Conservation (phyloP, 116 monocot species). For the Iris pallida region DNA sequence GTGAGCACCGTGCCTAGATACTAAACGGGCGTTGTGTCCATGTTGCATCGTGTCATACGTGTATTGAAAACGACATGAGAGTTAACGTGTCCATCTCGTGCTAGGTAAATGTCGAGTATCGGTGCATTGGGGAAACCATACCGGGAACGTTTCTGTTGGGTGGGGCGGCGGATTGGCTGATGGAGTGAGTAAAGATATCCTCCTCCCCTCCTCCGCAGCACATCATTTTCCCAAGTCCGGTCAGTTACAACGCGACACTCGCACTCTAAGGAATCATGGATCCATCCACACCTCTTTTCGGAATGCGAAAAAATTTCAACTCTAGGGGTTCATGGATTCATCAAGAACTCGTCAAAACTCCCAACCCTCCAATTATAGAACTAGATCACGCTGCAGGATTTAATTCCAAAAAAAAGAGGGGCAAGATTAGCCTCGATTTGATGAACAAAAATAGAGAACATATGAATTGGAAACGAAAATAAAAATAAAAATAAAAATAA, state of each 20-base stretch:
- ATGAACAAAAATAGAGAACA: no score
- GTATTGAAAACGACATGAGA: no score
- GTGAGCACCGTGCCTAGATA: neutral
- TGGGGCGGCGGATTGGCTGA: slow-evolving; percentile 7
- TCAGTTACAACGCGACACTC: no score
- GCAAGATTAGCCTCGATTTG: no score
- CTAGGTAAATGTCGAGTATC: neutral
- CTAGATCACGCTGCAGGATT: no score
- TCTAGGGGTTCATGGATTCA: neutral
- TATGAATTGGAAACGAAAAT: no score
- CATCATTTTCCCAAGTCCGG: neutral
- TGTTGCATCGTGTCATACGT: neutral
- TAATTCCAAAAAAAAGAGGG: no score
- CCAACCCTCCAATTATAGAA: neutral
- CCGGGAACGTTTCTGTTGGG: slow-evolving; percentile 7
- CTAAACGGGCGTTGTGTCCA: neutral
- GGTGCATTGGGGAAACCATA: neutral
- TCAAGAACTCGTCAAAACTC: neutral
- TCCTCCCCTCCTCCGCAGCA: slow-evolving; percentile 16
- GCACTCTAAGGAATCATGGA: no score
- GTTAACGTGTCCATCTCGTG: neutral
- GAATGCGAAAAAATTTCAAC: neutral
- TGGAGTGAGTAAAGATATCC: slow-evolving; percentile 4
- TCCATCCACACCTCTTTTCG: no score
- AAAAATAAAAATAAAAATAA: no score